phyloP scores from a whole-genome alignment of 108 stramenopile species.

The Schizochytrium sp. region DNA sequence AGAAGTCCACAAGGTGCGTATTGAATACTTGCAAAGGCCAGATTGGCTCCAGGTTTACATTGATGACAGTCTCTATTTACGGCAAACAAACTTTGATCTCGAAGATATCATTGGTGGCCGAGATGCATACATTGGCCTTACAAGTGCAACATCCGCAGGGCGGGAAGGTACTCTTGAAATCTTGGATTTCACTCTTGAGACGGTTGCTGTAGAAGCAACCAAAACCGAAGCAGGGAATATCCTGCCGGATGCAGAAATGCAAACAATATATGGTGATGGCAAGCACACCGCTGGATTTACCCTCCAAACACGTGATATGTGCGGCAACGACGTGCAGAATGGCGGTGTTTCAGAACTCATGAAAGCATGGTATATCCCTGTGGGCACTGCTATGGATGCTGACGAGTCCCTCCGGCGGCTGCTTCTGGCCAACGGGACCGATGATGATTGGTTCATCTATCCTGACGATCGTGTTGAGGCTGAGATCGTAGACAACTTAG shows the following conservation, averaged over 20 bases:
- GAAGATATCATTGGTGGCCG: neutral
- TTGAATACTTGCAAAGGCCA: constrained; percentile 29
- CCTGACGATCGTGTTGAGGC: neutral
- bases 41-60: constrained; percentile 50
- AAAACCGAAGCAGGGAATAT: constrained; percentile 12
- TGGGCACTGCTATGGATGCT: neutral
- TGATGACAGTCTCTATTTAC: constrained; percentile 45
- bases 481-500: neutral
- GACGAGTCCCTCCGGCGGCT: neutral
- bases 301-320: constrained; percentile 23
- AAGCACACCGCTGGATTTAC: constrained; percentile 14
- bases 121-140: constrained; percentile 39
- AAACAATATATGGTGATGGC: neutral
- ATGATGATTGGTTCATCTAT: neutral
- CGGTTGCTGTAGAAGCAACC: constrained; percentile 4
- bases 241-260: neutral
- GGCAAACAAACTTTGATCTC: constrained; percentile 6
- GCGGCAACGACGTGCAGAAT: constrained; percentile 13
- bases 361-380: constrained; percentile 36
- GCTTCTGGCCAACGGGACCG: neutral
- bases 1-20: constrained; percentile 12
- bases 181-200: neutral
- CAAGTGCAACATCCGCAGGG: neutral
- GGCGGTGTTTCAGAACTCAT: constrained; percentile 1
- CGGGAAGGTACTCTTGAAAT: constrained; percentile 2